These are phyloP conservation scores for Metschnikowia corniflorae DNA, from an alignment of 805 yeast species.

Conservation along the genomic window DNA sequence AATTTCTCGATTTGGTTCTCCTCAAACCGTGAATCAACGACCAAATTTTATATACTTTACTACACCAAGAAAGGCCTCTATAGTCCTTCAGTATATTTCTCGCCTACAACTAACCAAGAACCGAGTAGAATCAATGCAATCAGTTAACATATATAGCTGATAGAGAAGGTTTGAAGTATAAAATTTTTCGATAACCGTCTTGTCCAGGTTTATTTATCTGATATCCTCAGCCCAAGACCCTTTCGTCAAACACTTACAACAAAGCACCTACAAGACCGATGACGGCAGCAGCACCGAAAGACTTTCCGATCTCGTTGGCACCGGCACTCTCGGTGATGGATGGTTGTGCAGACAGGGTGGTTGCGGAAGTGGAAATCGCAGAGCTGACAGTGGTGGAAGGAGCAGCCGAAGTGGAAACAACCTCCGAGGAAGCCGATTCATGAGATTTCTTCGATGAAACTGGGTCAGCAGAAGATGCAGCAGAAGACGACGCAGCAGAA, in stretches of 20 bases:
- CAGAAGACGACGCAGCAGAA: conserved; percentile 19
- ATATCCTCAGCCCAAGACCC: too few relatives aligned
- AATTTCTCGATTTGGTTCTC: too few relatives aligned
- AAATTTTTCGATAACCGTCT: too few relatives aligned
- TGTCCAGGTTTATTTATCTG: too few relatives aligned
- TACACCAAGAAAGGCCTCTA: too few relatives aligned
- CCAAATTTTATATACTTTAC: too few relatives aligned
- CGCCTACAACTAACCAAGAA: too few relatives aligned
- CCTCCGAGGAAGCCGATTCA: conserved; percentile 14
- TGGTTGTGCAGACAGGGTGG: conserved; percentile 16
- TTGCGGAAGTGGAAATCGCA: conserved; percentile 4
- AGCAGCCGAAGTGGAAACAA: conserved; percentile 16
- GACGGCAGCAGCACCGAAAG: conserved; percentile 38
- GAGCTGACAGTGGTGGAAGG: conserved; percentile 13
- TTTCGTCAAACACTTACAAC: conserved; percentile 12
- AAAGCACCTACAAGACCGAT: conserved; percentile 40
- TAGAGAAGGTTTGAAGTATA: too few relatives aligned
- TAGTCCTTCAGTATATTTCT: too few relatives aligned
- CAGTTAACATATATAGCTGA: too few relatives aligned
- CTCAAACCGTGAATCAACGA: too few relatives aligned
- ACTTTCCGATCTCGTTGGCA: conserved; percentile 23
- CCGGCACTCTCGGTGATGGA: conserved; percentile 24
- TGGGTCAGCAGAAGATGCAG: conserved; percentile 18
- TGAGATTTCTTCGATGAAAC: conserved; percentile 5
- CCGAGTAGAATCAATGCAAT: too few relatives aligned